Evolutionary conservation across 768 basidiomycete species (phyloP), one percentile per base, ranked within the genome.

Genomic region (Collybia sp.): DNA sequence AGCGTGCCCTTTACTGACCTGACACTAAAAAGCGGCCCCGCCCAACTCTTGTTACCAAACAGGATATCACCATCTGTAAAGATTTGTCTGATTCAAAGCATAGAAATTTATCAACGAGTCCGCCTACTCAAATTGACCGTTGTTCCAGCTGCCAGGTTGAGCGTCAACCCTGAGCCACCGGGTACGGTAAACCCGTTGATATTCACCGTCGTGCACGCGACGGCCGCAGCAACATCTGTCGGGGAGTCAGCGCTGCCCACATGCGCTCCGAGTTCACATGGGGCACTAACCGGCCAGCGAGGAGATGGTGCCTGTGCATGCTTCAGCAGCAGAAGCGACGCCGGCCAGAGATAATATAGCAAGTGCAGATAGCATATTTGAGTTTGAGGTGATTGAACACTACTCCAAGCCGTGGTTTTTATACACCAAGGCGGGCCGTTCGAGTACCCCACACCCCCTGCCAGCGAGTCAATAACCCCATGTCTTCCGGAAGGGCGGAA

Each of bases 61-160:
- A 58, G 52, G 39, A 85, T 68, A 30, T 84, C 73, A 13, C 83
- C 83, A 49, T 69, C 79, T 83, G 30, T 9, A 32, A 48, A n/a
- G 33, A 20, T 35, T 25, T 8, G 25, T 25, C 25, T 4, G 25
- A 4, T 19, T 12, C 40, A 47, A 5, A 31, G 16, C 41, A 30
- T 25, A 16, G 31, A 36, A 40, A 19, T 38, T 43, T 30, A 39
- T 34, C 6, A 4, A 15, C 36, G 41, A 34, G 15, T 19, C 20
- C n/a, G 63, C 77, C 56, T 51, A 82, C 81, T 60, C 61, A 85
- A 60, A 42, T 76, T 82, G 48, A 85, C 83, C 3, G 70, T 80
- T 1, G 80, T 74, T 3, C 76, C 76, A 17, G 60, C 52, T 34
- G 66, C 48, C 30, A 84, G 65, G 16, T 59, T 51, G 25, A 85